Conservation (phyloP, 1,139 yeast species). For the Suhomyces bribrorum region DNA sequence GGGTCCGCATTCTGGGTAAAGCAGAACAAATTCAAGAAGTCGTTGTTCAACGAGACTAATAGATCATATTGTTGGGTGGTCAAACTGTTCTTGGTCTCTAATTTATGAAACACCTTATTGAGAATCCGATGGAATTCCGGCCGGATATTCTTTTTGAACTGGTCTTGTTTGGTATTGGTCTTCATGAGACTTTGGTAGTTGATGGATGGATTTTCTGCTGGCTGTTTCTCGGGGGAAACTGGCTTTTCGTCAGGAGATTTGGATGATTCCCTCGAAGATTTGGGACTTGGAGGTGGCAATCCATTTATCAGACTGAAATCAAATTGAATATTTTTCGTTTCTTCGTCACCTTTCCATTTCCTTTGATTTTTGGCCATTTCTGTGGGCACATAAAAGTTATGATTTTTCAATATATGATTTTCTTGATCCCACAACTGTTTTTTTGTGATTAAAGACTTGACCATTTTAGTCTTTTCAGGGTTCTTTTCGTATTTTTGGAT, state of each 20-base stretch:
- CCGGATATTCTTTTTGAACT: conserved; percentile 23
- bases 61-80: conserved; percentile 39
- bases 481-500: conserved; percentile 31
- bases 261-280: conserved; percentile 19
- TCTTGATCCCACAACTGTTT: conserved; percentile 47
- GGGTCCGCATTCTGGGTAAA: conserved; percentile 24
- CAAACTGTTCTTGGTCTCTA: conserved; percentile 36
- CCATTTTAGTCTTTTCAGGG: conserved; percentile 18
- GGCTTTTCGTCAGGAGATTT: conserved; percentile 11
- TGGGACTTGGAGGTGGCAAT: conserved; percentile 7
- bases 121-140: conserved; percentile 37
- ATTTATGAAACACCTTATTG: conserved; percentile 37
- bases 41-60: conserved; percentile 35
- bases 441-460: conserved; percentile 39
- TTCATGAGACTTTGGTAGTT: conserved; percentile 13
- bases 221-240: conserved; percentile 1
- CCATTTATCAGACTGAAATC: conserved; percentile 39
- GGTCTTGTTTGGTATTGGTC: conserved; percentile 25
- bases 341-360: conserved; percentile 30
- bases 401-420: conserved; percentile 34
- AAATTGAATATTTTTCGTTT: conserved; percentile 27
- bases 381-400: conserved; percentile 44
- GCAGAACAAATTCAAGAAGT: conserved; percentile 28
- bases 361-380: conserved; percentile 37
- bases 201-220: conserved; percentile 4